A percentile compares a stretch with the other conserved stretches of the same genome.
phyloP scores from a whole-genome alignment of 768 basidiomycete species.

The Macrolepiota albuminosa region DNA sequence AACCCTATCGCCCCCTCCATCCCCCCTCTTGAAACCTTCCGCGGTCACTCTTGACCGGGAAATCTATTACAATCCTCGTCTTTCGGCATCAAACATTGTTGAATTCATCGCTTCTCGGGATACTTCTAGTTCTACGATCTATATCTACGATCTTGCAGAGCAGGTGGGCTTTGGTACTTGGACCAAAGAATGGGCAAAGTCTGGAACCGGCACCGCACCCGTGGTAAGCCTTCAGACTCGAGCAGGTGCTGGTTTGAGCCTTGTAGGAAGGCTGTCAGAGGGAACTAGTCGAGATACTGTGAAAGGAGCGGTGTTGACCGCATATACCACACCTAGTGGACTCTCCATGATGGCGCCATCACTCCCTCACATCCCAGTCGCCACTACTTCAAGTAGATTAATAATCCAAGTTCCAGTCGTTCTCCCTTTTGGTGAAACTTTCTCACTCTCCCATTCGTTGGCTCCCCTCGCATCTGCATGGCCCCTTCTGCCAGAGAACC shows the following conservation, averaged over 20 bases:
- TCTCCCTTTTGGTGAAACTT: constrained; percentile 56
- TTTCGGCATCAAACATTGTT: constrained; percentile 57
- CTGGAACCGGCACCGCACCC: constrained; percentile 37
- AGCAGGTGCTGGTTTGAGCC: constrained; percentile 75
- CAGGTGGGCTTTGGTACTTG: constrained; percentile 77
- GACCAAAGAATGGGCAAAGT: constrained; percentile 60
- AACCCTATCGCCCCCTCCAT: constrained; percentile 35
- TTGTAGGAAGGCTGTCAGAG: constrained; percentile 77
- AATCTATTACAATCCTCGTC: constrained; percentile 37
- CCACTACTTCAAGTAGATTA: constrained; percentile 60
- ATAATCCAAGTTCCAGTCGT: constrained; percentile 82
- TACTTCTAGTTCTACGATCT: constrained; percentile 58
- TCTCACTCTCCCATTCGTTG: constrained; percentile 75
- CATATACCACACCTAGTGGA: constrained; percentile 81
- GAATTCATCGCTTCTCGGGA: constrained; percentile 63
- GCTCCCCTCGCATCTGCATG: constrained; percentile 59
- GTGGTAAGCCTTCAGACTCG: constrained; percentile 76
- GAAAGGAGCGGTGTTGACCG: constrained; percentile 59
- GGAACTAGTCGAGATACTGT: constrained; percentile 68
- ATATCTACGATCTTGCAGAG: constrained; percentile 80
- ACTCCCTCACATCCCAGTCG: constrained; percentile 64
- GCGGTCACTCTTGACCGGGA: constrained; percentile 20
- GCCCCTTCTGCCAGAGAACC: constrained; percentile 55
- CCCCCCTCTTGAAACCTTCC: constrained; percentile 24
- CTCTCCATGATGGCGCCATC: constrained; percentile 80